A percentile compares a stretch with the other conserved stretches of the same genome.
Evolutionary conservation across 139 green algal genomes (phyloP).

Genomic region (Pseudopediastrum boryanum): DNA sequence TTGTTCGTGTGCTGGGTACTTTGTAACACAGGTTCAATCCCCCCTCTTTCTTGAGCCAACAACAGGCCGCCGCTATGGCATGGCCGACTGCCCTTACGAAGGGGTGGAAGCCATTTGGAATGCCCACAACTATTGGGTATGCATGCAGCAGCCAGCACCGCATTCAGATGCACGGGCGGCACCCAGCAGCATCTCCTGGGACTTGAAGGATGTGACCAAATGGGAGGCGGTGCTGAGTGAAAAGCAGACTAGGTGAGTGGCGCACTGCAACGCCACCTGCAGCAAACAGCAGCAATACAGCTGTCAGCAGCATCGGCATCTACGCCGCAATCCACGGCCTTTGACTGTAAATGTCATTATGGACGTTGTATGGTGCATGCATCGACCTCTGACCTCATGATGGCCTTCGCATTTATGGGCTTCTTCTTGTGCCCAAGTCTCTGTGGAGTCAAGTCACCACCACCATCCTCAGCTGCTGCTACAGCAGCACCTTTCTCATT

Average conservation of each 20-base stretch:
- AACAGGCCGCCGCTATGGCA: constrained; percentile 48
- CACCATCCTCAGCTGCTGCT: no score
- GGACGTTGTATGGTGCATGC: no score
- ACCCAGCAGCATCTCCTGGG: constrained; percentile 44
- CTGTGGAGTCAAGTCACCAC: no score
- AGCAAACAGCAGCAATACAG: background rate
- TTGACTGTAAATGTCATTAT: no score
- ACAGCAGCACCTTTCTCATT: no score
- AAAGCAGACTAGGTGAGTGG: constrained; percentile 32
- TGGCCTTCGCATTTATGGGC: no score
- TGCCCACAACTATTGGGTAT: constrained; percentile 73
- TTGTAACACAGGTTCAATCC: constrained; percentile 30
- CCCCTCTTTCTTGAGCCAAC: constrained; percentile 77
- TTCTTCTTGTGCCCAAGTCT: no score
- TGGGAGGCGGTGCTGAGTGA: constrained; percentile 81
- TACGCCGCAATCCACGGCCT: no score
- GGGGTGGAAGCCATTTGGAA: constrained; percentile 83
- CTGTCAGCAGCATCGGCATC: background rate
- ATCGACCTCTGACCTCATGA: no score
- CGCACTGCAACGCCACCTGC: background rate
- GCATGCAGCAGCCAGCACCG: constrained; percentile 72
- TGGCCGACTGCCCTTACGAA: constrained; percentile 62
- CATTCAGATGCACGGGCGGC: constrained; percentile 69
- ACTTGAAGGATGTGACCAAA: constrained; percentile 59
- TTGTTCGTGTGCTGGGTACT: no score